Evolutionary conservation across 2,329 filamentous ascomycete species (phyloP), one percentile per base, ranked within the genome.

Genomic region (Simplicillium sp.): DNA sequence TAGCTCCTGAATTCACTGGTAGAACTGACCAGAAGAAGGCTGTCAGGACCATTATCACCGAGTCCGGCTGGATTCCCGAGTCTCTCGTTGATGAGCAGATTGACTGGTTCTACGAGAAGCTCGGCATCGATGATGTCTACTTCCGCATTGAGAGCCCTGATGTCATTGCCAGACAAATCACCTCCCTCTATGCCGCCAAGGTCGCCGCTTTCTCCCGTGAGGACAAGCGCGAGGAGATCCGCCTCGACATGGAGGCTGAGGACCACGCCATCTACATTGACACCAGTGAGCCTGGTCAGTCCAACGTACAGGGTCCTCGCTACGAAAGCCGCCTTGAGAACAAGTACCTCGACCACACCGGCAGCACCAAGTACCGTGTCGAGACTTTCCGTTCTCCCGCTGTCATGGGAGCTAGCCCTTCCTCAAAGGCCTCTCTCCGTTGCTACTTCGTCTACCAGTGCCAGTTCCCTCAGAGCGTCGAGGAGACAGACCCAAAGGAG

Each of bases 401-500:
- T 47, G 79, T 82, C 28, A 71, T 97, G 34, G 86, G 86, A 8
- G 73, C 71, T 44, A 64, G 68, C 35, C 67, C 79, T 35, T 75
- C 77, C 45, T 81, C 83, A 42, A 83, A 88, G 55, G 81, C 90
- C 43, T 87, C 90, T 41, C 72, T 98, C 42, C 84, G 92, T 47
- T 98, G 92, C 71, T 98, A 98, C 70, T 98, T 98, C 59, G 88
- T 98, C 51, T 98, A 98, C 71, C 87, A 95, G 64, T 95, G 90
- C 64, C 80, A 84, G 56, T 98, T 97, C 64, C 82, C 80, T 52
- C 85, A 88, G 3, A 67, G 68, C 40, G 77, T 80, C 3, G 76
- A 82, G 51, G 80, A 80, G 48, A 86, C 89, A 0, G 67, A 73
- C 40, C 78, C 81, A 11, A 77, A 80, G 39, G 92, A 97, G 72